Base-by-base conservation (phyloP, 1,284 basidiomycete species). In the Boletus austroedulis region DNA sequence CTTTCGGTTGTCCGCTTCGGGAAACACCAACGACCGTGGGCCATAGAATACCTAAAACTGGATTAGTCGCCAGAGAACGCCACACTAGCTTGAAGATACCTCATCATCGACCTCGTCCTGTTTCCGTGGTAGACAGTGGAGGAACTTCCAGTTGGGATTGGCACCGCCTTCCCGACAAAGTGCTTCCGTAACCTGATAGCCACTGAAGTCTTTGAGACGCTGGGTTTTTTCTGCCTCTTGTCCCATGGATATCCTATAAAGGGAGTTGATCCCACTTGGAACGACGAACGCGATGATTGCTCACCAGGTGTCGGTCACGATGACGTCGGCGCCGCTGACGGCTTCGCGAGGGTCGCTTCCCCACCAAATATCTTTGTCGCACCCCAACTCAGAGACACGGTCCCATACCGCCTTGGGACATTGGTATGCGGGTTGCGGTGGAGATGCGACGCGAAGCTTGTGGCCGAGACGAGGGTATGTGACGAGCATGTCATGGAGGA, bases 401-500 rank as follows among this genome's bases (percentile, higher is more conserved):
- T 86, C 81, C 90, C 92, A 93, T 0, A 98, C 94, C 0, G 83
- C 75, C 34, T 81, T 74, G 49, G 95, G 94, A 21, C 92, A 86
- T 32, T 86, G 82, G 71, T 97, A 97, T 43, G 75, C 78, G 56
- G 68, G 66, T 70, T 81, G 58, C 67, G 82, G 73, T 63, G 96
- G 85, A 11, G 87, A 87, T 28, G 95, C 97, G 31, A 99, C 82
- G 54, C 90, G 86, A 45, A 99, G 74, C 56, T 87, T 78, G 76
- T 96, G 94, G 1, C 97, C 97, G 3, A 99, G 76, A 41, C 97
- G 87, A 38, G 96, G 96, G 69, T 91, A 92, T 9, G 93, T 86
- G 56, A 98, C 96, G 38, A 98, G 86, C 90, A 99, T 95, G 74
- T 99, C 96, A 75, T 98, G 94, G 58, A 97, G 80, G 54, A 99